phyloP scores from a whole-genome alignment of 495 filamentous ascomycete species.

The Chaetomium cochliodes region DNA sequence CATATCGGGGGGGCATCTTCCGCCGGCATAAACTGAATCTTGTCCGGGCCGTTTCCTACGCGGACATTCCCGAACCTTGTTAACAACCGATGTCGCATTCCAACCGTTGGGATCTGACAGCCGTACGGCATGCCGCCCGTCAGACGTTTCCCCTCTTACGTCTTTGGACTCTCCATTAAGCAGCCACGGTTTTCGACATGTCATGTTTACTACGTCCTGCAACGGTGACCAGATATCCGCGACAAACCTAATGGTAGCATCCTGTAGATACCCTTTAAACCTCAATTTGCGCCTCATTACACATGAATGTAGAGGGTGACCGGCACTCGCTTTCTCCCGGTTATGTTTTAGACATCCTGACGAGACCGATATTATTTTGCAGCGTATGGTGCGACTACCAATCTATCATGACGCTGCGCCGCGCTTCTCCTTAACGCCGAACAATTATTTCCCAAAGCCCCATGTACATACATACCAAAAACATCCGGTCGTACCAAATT shows the following conservation, averaged over 20 bases:
- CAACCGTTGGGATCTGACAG: slow-evolving; percentile 3
- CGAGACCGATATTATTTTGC: neutral
- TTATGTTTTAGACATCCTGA: neutral
- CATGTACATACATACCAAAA: too few relatives aligned
- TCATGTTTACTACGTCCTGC: neutral
- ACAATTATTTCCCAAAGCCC: too few relatives aligned
- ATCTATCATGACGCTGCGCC: too few relatives aligned
- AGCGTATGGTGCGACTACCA: neutral
- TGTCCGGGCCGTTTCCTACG: slow-evolving; percentile 20
- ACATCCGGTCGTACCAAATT: neutral
- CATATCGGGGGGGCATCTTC: neutral
- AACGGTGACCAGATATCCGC: neutral
- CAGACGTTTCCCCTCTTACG: neutral
- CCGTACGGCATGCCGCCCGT: neutral
- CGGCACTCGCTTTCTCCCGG: neutral
- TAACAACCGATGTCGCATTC: slow-evolving; percentile 19
- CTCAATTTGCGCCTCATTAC: neutral
- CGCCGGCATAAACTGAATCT: slow-evolving; percentile 1
- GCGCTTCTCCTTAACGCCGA: too few relatives aligned
- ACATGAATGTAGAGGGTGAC: neutral
- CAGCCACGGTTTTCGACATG: neutral
- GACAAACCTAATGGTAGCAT: neutral
- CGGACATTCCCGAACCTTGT: slow-evolving; percentile 22
- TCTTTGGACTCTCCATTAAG: neutral
- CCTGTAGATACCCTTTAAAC: neutral